Conservation (phyloP, 140 eudicot species). For the Erigeron philadelphicus region DNA sequence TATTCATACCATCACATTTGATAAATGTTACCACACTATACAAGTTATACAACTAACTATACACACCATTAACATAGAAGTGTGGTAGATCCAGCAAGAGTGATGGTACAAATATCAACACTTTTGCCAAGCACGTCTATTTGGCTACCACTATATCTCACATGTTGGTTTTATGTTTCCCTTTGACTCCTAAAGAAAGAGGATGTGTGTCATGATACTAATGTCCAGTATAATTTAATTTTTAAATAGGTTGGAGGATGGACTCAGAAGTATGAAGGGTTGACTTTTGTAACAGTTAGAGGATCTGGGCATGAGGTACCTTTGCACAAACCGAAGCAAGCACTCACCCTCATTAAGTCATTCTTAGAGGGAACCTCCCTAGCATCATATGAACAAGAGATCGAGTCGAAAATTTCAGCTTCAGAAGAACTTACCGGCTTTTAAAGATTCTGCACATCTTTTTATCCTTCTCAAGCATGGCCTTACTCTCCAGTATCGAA, state of each 20-base stretch:
- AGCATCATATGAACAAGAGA: constrained; percentile 44
- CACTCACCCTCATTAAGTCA: constrained; percentile 57
- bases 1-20: no score
- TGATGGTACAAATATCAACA: no score
- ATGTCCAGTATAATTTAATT: not conserved
- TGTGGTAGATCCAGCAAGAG: no score
- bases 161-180: not conserved
- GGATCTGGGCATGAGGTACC: constrained; percentile 98
- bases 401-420: constrained; percentile 23
- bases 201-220: not conserved
- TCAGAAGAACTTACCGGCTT: constrained; percentile 25
- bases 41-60: no score
- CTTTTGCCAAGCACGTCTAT: not conserved
- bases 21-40: no score
- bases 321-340: constrained; percentile 77
- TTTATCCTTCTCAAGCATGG: not conserved
- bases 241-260: constrained; percentile 87
- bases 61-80: no score
- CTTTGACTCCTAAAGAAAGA: not conserved
- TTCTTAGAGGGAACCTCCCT: constrained; percentile 56
- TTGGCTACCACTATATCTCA: not conserved
- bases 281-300: constrained; percentile 71
- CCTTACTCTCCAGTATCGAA: not conserved
- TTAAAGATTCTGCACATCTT: not conserved
- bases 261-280: constrained; percentile 69